These are phyloP conservation scores for Xerophyta viscosa DNA, from an alignment of 106 monocot genomes.

Conservation along the genomic window DNA sequence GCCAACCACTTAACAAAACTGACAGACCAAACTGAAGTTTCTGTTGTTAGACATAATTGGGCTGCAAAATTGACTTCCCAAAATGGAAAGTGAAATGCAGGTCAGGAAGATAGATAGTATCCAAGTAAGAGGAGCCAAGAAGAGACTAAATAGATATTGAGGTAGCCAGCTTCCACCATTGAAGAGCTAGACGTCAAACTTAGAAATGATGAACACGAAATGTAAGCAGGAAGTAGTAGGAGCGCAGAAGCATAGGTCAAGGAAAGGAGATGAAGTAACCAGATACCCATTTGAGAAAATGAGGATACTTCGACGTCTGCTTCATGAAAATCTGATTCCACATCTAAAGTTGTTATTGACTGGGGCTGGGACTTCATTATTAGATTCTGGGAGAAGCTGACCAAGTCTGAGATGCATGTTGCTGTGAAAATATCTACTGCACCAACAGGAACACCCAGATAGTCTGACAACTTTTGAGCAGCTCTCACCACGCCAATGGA, in stretches of 20 bases:
- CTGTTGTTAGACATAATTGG: slow-evolving; percentile 33
- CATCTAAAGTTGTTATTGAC: slow-evolving; percentile 1
- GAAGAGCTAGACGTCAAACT: slow-evolving; percentile 8
- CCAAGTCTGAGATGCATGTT: slow-evolving; percentile 42
- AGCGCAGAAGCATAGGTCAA: slow-evolving; percentile 20
- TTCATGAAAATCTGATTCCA: slow-evolving; percentile 5
- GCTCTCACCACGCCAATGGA: slow-evolving; percentile 53
- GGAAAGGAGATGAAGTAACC: slow-evolving; percentile 21
- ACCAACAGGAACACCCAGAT: slow-evolving; percentile 45
- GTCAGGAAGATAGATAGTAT: slow-evolving; percentile 27
- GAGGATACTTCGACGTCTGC: slow-evolving; percentile 2
- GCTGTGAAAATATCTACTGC: slow-evolving; percentile 51
- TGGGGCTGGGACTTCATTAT: slow-evolving; percentile 22
- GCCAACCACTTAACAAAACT: slow-evolving; percentile 53
- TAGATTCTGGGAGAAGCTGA: slow-evolving; percentile 32
- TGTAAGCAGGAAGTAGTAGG: slow-evolving; percentile 33
- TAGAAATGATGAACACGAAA: slow-evolving; percentile 13
- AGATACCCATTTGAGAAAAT: slow-evolving; percentile 15
- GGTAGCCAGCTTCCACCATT: neutral
- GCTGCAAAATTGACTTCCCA: slow-evolving; percentile 36
- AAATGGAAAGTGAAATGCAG: slow-evolving; percentile 28
- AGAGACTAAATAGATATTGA: slow-evolving; percentile 11
- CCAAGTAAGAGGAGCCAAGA: slow-evolving; percentile 39
- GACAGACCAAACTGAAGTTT: slow-evolving; percentile 36
- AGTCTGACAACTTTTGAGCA: slow-evolving; percentile 53